These are phyloP conservation scores for Solanum sitiens DNA, from an alignment of 257 asterid species.

Conservation along the genomic window DNA sequence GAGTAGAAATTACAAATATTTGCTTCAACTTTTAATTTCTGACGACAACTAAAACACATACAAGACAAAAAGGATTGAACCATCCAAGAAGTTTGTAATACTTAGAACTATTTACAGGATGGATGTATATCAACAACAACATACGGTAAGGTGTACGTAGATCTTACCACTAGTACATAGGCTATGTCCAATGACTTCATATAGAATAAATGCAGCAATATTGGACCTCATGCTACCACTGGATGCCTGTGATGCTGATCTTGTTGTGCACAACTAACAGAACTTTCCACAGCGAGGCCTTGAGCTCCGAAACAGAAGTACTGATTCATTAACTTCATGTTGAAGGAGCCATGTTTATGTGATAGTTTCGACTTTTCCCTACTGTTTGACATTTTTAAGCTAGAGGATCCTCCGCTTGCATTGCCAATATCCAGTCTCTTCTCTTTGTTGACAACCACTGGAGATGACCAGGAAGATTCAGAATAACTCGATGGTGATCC, in stretches of 20 bases:
- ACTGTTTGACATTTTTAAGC: conserved; percentile 17
- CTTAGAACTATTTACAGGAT: neutral
- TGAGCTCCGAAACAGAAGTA: conserved; percentile 73
- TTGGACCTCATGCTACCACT: neutral
- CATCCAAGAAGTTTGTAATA: neutral
- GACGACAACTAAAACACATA: neutral
- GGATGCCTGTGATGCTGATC: conserved; percentile 2
- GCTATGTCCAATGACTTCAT: neutral
- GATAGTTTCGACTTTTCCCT: conserved; percentile 21
- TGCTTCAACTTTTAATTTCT: neutral
- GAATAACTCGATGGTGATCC: conserved; percentile 50
- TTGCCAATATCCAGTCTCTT: conserved; percentile 1
- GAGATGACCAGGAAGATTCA: conserved; percentile 52
- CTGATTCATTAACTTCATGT: conserved; percentile 47
- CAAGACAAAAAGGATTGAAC: neutral
- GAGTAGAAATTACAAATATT: neutral
- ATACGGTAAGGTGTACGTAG: no score
- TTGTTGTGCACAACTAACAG: neutral
- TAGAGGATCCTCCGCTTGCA: conserved; percentile 6
- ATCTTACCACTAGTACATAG: neutral
- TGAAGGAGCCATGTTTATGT: conserved; percentile 40
- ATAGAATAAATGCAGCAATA: neutral
- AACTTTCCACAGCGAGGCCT: conserved; percentile 36
- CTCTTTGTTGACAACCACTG: conserved; percentile 14
- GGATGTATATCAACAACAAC: neutral